Conservation (phyloP, 2,329 filamentous ascomycete species). For the Zymoseptoria brevis region DNA sequence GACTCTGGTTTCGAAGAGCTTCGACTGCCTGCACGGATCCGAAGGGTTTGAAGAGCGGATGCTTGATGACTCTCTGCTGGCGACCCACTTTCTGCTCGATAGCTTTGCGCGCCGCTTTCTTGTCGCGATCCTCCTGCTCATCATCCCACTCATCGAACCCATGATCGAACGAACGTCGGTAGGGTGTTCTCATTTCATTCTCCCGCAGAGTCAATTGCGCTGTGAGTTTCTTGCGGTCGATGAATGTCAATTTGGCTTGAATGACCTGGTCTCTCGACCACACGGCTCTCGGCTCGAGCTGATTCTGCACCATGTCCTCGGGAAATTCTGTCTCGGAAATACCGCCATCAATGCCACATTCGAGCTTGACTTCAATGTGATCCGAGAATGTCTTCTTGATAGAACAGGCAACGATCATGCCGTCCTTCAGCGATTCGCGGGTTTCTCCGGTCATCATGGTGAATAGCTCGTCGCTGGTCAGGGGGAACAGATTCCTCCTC, state of each 20-base stretch:
- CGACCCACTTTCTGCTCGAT: constrained; percentile 76
- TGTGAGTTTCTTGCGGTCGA: constrained; percentile 79
- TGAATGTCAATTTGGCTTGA: constrained; percentile 76
- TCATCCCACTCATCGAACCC: constrained; percentile 68
- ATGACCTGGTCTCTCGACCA: constrained; percentile 75
- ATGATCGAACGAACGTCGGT: constrained; percentile 61
- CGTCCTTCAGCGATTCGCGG: constrained; percentile 68
- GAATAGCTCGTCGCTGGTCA: constrained; percentile 74
- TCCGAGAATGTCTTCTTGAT: constrained; percentile 84
- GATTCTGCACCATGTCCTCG: constrained; percentile 51
- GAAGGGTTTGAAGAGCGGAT: constrained; percentile 90
- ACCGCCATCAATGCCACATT: constrained; percentile 87
- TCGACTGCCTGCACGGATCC: constrained; percentile 89
- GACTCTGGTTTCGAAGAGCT: constrained; percentile 75
- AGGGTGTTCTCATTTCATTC: constrained; percentile 66
- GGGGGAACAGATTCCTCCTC: constrained; percentile 64
- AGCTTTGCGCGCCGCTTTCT: constrained; percentile 66
- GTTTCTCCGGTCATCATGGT: constrained; percentile 97
- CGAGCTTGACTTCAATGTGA: constrained; percentile 86
- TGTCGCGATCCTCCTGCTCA: constrained; percentile 58
- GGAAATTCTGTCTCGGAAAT: constrained; percentile 78
- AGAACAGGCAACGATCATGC: constrained; percentile 87
- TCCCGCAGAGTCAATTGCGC: constrained; percentile 80
- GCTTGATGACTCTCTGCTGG: constrained; percentile 91
- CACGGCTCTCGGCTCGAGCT: constrained; percentile 49